Evolutionary conservation across 148 eudicot species (phyloP), one percentile per base, ranked within the genome.

Genomic region (Dianthus caryophyllus): DNA sequence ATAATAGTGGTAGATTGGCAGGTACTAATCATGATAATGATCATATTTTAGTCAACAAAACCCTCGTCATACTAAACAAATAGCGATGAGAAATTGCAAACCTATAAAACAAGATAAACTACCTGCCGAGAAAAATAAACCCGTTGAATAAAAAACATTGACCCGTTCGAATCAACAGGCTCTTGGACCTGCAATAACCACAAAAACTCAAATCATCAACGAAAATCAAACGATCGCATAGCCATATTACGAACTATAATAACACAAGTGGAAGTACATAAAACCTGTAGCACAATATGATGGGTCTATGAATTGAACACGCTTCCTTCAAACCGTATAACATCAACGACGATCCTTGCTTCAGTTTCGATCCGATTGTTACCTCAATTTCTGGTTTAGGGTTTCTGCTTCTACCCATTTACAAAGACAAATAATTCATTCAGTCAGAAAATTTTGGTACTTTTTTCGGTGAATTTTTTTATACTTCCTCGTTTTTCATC

Each of bases 131-230:
- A 75, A 90, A 93, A 43, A 93, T 84, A 16, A 93, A 79, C 22
- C 98, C 97, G 52, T 93, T 90, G 60, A 93, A 82, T 17, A 93
- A 77, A 67, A 90, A 93, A 68, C 96, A 90, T 73, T 90, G 98
- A 33, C 90, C 88, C 0, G 98, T 90, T 64, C 98, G 81, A 26
- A 84, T 72, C 31, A 85, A 79, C 13, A 93, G 87, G 60, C 81
- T 73, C 56, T 81, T 83, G 43, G 98, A 89, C 87, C 98, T 92
- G 30, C 26, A 76, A 51, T 3, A 49, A 36, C 4, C 20, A 51
- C 20, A 65, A 17, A 39, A 44, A 48, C 5, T 17, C 10, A 11
- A n/a, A 18, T 47, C 38, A 14, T 9, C 3, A 64, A 55, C 33
- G 52, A 29, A 7, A 12, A 48, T 0, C 20, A 24, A 12, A 1